Percentiles rank a stretch among this genome's conserved stretches.
phyloP scores from a whole-genome alignment of 345 rosid genomes.

The Psidium guajava region DNA sequence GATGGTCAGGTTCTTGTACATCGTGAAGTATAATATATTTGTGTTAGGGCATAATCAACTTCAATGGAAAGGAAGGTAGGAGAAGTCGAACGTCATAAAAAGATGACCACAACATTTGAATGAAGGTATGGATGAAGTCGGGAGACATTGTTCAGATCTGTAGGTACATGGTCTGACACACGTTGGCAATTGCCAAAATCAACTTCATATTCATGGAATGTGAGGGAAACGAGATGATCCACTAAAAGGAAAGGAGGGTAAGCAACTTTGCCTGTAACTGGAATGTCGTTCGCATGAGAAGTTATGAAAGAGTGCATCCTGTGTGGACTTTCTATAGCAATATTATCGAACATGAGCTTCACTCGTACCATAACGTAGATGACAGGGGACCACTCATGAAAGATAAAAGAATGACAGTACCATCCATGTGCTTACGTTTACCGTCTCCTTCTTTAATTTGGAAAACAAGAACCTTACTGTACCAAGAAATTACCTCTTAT shows the following conservation, averaged over 20 bases:
- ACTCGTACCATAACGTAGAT: no score
- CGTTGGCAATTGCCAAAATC: not conserved
- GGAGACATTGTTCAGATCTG: no score
- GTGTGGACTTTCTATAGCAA: no score
- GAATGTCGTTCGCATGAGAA: no score
- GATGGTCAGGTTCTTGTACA: slow-evolving; percentile 37
- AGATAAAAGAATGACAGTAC: not conserved
- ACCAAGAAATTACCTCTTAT: slow-evolving; percentile 67
- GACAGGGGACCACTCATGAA: slow-evolving; percentile 27
- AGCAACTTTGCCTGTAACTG: no score
- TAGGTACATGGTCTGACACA: no score
- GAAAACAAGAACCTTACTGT: slow-evolving; percentile 48
- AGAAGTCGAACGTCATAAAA: not conserved
- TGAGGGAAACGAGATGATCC: no score
- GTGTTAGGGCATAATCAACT: not conserved
- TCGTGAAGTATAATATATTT: not conserved
- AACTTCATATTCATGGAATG: not conserved
- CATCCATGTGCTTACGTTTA: slow-evolving; percentile 11
- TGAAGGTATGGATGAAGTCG: no score
- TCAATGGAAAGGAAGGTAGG: not conserved
- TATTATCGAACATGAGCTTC: no score
- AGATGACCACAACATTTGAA: no score
- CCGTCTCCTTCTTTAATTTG: slow-evolving; percentile 72
- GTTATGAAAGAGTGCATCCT: no score
- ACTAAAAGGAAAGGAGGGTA: no score